A percentile compares a stretch with the other conserved stretches of the same genome.
These are phyloP conservation scores for Helianthus tuberosus DNA, from an alignment of 129 eudicot genomes.

Conservation along the genomic window DNA sequence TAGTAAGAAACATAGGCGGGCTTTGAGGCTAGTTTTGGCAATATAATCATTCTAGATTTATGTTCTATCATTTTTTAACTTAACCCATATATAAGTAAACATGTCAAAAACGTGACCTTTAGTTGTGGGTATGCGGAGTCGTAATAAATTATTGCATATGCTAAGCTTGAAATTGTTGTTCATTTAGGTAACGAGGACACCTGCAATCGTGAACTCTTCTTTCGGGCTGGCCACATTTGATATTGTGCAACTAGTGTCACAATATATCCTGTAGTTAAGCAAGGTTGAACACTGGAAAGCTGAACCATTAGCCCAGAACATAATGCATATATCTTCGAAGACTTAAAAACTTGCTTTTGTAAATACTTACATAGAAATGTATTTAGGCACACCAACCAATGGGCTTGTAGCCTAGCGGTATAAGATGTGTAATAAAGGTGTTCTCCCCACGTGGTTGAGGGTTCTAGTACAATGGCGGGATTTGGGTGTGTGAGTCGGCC, in stretches of 20 bases:
- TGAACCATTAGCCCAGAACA: conserved; percentile 5
- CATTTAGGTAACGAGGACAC: conserved; percentile 64
- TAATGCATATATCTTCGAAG: background rate
- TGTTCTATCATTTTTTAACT: background rate
- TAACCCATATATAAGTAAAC: background rate
- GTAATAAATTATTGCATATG: conserved; percentile 46
- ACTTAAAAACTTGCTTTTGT: too few relatives aligned
- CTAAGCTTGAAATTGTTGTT: conserved; percentile 51
- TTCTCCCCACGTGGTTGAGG: too few relatives aligned
- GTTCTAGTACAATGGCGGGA: too few relatives aligned
- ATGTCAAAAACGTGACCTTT: background rate
- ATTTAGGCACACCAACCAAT: too few relatives aligned
- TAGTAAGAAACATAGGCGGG: background rate
- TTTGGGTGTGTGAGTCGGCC: too few relatives aligned
- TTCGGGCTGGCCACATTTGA: conserved; percentile 71
- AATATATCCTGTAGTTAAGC: conserved; percentile 43
- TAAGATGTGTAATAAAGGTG: too few relatives aligned
- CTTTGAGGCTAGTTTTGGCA: conserved; percentile 8
- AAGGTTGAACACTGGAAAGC: conserved; percentile 52
- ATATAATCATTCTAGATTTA: conserved; percentile 8
- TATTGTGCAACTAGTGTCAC: conserved; percentile 66
- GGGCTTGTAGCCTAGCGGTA: too few relatives aligned
- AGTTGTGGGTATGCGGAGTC: background rate
- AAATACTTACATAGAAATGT: too few relatives aligned
- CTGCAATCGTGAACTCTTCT: conserved; percentile 56